Base-by-base conservation (phyloP, 2,329 filamentous ascomycete species). In the Cladosporium sp. region DNA sequence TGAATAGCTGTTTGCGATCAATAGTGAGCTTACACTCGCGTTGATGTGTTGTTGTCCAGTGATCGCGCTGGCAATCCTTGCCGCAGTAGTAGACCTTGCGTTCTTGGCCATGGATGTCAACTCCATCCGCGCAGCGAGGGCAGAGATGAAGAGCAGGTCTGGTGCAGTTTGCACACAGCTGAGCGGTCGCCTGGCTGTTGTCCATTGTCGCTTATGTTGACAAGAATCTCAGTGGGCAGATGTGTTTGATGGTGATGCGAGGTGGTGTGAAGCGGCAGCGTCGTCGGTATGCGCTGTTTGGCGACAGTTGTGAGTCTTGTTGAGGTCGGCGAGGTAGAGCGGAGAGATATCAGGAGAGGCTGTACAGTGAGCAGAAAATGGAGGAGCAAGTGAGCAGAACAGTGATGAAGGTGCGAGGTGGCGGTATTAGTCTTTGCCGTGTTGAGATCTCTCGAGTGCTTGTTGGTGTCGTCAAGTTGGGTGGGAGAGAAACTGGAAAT, bases 61-160 rank as follows among this genome's bases (percentile, higher is more conserved):
- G 7, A 4, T 28, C 7, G 4, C 28, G 4, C 28, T 28, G 28
- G 28, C 28, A 28, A 7, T 4, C 14, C n/a, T 43, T 67, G 51
- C 28, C 34, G 57, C 68, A 71, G 58, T 69, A 71, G 30, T 28
- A 61, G 13, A 61, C 59, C 30, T 16, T 16, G 14, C 10, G 11
- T 4, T 26, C 39, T 8, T n/a, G 13, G 10, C 34, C 26, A 18
- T 54, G 39, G 6, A 11, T n/a, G 16, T 16, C 34, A 18, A 25
- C 13, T 21, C 63, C 65, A 1, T 23, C 26, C 3, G 28, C 39
- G 57, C 65, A 67, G 39, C 32, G 58, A 2, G 23, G 36, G 7
- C 65, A 32, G 56, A 62, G 46, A 14, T 16, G n/a, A 28, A 8
- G 28, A 28, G 51, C 25, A 21, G 11, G 23, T 10, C 18, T 1